These are phyloP conservation scores for Debaryomycetaceae sp. DNA, from an alignment of 1,139 yeast species.

Conservation along the genomic window DNA sequence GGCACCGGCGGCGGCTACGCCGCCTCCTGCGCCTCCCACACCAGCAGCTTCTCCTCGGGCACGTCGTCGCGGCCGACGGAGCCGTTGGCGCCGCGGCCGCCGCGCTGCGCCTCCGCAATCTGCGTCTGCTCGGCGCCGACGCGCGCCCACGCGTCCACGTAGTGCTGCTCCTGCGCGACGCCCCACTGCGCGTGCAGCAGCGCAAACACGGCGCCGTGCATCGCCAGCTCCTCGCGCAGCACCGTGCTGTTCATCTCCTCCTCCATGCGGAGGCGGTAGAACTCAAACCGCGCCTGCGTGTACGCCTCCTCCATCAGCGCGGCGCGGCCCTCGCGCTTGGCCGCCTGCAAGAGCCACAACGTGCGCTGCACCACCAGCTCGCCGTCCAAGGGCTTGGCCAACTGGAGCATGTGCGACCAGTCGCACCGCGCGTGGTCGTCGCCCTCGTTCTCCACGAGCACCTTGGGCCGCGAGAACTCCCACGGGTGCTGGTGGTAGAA, in stretches of 20 bases:
- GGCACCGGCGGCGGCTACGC: neutral
- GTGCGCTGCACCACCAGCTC: slow-evolving; percentile 94
- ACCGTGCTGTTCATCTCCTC: slow-evolving; percentile 76
- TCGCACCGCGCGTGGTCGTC: slow-evolving; percentile 50
- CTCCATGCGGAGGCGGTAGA: slow-evolving; percentile 78
- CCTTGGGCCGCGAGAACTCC: slow-evolving; percentile 95
- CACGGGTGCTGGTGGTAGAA: slow-evolving; percentile 96
- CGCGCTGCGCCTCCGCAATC: slow-evolving; percentile 36
- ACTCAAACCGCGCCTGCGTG: slow-evolving; percentile 82
- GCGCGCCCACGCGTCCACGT: slow-evolving; percentile 67
- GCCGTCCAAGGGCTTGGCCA: slow-evolving; percentile 75
- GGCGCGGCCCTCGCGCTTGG: too few species aligned
- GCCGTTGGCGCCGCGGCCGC: slow-evolving; percentile 25
- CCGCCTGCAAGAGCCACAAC: slow-evolving; percentile 52
- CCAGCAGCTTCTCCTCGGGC: slow-evolving; percentile 18
- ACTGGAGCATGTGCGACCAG: slow-evolving; percentile 78
- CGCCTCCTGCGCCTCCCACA: slow-evolving; percentile 25
- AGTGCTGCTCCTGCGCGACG: slow-evolving; percentile 63
- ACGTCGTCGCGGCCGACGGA: slow-evolving; percentile 21
- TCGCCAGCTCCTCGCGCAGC: slow-evolving; percentile 74
- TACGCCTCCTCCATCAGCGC: slow-evolving; percentile 56
- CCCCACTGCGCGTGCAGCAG: slow-evolving; percentile 63
- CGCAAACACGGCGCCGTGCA: slow-evolving; percentile 79
- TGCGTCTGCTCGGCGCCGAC: slow-evolving; percentile 63
- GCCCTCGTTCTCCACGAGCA: slow-evolving; percentile 71